A percentile compares a stretch with the other conserved stretches of the same genome.
Evolutionary conservation across 2,329 filamentous ascomycete species (phyloP).

Genomic region (Tolypocladium cylindrosporum): DNA sequence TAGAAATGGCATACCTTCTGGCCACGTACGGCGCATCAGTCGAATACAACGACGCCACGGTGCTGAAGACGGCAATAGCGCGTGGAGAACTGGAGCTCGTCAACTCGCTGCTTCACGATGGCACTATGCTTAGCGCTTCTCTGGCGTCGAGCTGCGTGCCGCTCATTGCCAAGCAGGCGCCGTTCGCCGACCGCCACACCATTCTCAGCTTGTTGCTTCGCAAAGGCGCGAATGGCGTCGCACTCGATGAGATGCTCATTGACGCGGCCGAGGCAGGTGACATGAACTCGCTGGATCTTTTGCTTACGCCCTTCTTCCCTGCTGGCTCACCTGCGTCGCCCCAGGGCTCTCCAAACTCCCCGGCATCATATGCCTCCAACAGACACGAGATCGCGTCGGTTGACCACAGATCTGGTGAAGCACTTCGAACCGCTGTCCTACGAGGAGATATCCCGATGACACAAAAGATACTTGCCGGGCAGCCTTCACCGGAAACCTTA

Average conservation of each 20-base stretch:
- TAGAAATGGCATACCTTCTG: slow-evolving; percentile 45
- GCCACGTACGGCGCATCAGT: slow-evolving; percentile 43
- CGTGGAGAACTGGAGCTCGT: slow-evolving; percentile 35
- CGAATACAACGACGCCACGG: slow-evolving; percentile 40
- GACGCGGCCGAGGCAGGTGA: slow-evolving; percentile 39
- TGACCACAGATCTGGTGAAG: slow-evolving; percentile 40
- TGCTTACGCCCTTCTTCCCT: slow-evolving; percentile 38
- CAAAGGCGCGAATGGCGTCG: slow-evolving; percentile 37
- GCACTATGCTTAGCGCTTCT: slow-evolving; percentile 29
- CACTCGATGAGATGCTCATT: slow-evolving; percentile 39
- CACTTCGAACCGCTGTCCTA: slow-evolving; percentile 38
- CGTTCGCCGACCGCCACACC: slow-evolving; percentile 32
- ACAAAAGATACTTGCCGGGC: slow-evolving; percentile 33
- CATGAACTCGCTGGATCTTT: slow-evolving; percentile 33
- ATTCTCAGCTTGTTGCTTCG: slow-evolving; percentile 36
- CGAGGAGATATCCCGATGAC: slow-evolving; percentile 34
- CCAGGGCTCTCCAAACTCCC: slow-evolving; percentile 5
- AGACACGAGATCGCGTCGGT: slow-evolving; percentile 42
- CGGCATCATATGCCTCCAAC: slow-evolving; percentile 21
- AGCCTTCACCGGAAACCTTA: slow-evolving; percentile 36
- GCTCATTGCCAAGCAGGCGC: slow-evolving; percentile 35
- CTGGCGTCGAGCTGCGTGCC: slow-evolving; percentile 40
- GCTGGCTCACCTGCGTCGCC: slow-evolving; percentile 9
- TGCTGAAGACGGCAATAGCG: slow-evolving; percentile 37
- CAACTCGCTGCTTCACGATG: slow-evolving; percentile 33